Evolutionary conservation across 208 protist species (phyloP).

Genomic region (Leishmania tarentolae): DNA sequence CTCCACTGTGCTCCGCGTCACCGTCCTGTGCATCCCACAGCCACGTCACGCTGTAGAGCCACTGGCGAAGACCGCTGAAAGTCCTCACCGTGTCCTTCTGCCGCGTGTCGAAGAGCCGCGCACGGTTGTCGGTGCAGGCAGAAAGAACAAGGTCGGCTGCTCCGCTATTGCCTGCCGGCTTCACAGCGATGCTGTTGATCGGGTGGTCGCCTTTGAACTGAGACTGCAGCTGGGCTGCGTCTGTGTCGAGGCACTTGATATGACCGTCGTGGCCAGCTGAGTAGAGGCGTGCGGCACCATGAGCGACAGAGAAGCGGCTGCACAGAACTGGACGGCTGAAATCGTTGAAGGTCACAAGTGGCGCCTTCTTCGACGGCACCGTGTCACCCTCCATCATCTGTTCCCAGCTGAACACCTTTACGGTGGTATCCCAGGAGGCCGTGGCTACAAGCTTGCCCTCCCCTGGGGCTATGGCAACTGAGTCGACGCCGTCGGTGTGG

Average conservation of each 20-base stretch:
- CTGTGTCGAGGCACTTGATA: conserved; percentile 73
- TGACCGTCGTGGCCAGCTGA: conserved; percentile 74
- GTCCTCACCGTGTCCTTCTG: conserved; percentile 54
- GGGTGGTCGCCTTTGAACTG: conserved; percentile 70
- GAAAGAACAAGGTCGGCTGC: conserved; percentile 66
- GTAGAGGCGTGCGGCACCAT: conserved; percentile 50
- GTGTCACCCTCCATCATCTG: conserved; percentile 40
- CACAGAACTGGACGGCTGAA: conserved; percentile 77
- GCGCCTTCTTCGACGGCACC: conserved; percentile 59
- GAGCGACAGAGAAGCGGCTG: conserved; percentile 64
- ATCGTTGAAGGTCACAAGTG: conserved; percentile 77
- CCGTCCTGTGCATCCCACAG: conserved; percentile 59
- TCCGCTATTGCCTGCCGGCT: conserved; percentile 31
- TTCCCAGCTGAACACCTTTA: conserved; percentile 76
- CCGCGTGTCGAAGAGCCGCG: conserved; percentile 78
- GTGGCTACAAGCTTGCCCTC: conserved; percentile 57
- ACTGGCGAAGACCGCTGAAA: conserved; percentile 81
- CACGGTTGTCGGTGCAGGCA: conserved; percentile 84
- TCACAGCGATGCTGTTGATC: conserved; percentile 64
- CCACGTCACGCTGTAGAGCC: conserved; percentile 83
- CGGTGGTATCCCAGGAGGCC: conserved; percentile 81
- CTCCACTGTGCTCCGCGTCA: conserved; percentile 29
- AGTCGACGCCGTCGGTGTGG: conserved; percentile 73
- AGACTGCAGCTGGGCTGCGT: conserved; percentile 41
- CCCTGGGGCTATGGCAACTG: conserved; percentile 61